Conservation (phyloP, 1,284 basidiomycete species). For the Sparassis latifolia region DNA sequence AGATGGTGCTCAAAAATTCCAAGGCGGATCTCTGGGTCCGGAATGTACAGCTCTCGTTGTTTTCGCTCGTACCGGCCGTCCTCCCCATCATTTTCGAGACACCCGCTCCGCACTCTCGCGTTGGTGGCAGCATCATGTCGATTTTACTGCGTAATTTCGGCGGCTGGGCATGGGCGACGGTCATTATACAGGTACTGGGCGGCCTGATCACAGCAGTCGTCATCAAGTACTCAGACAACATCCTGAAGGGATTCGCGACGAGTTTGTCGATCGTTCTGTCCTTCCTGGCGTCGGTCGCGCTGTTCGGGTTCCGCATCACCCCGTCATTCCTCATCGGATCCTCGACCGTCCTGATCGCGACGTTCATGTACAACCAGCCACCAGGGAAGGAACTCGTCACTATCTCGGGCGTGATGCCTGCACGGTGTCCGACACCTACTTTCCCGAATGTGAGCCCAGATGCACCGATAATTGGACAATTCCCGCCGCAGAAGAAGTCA, state of each 20-base stretch:
- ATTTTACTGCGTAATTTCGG: slow-evolving; percentile 72
- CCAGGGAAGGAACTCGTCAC: slow-evolving; percentile 39
- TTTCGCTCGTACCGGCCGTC: slow-evolving; percentile 88
- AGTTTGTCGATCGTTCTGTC: slow-evolving; percentile 90
- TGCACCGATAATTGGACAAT: slow-evolving; percentile 55
- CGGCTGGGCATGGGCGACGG: slow-evolving; percentile 91
- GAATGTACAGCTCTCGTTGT: slow-evolving; percentile 93
- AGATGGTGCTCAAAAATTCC: slow-evolving; percentile 93
- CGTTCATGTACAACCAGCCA: slow-evolving; percentile 82
- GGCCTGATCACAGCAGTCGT: slow-evolving; percentile 88
- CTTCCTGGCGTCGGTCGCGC: slow-evolving; percentile 84
- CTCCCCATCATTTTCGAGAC: slow-evolving; percentile 70
- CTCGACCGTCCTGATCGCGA: slow-evolving; percentile 78
- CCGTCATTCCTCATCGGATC: slow-evolving; percentile 83
- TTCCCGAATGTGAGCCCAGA: slow-evolving; percentile 44
- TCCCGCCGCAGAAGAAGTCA: slow-evolving; percentile 37
- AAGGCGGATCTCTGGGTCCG: slow-evolving; percentile 91
- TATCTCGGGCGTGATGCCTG: slow-evolving; percentile 33
- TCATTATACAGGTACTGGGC: slow-evolving; percentile 85
- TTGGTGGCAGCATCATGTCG: slow-evolving; percentile 1
- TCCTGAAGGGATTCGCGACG: slow-evolving; percentile 93
- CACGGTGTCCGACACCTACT: slow-evolving; percentile 22
- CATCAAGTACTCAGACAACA: slow-evolving; percentile 88
- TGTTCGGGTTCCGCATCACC: slow-evolving; percentile 88
- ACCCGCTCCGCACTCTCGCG: slow-evolving; percentile 20